Evolutionary conservation across 176 grass and related monocot species (phyloP), one percentile per base, ranked within the genome.

Genomic region (Elaeis guineensis): DNA sequence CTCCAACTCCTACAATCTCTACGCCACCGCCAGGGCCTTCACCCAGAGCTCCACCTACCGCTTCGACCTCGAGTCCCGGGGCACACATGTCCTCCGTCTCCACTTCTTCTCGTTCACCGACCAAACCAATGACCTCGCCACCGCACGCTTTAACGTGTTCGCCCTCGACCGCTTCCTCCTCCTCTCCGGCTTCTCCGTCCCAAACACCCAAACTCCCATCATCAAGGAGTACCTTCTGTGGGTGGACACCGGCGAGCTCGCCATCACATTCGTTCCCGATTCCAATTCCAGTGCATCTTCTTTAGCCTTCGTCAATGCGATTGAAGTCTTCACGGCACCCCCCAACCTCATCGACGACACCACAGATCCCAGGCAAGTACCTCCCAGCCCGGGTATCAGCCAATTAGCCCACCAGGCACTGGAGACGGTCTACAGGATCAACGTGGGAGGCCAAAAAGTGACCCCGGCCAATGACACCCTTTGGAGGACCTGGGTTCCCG

Each of bases 201-300:
- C 63, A 35, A 20, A 72, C 51, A 48, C 17, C 23, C 4, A 60
- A 9, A 14, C 25, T 22, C 78, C 63, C 15, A 58, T 61, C 21
- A 70, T 90, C 61, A 80, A 82, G 54, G 92, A 96, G 69, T 96
- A 82, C 72, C 85, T 90, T 62, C 26, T 96, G 28, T 75, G 75
- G 51, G 24, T 53, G 0, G 39, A 17, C 35, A 17, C 58, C 35
- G 2, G 9, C 19, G 25, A 30, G 15, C 19, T 87, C 18, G 19
- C 52, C 19, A 19, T 82, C 64, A 7, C 50, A 9, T 82, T 87
- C 61, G 11, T 25, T n/a, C 70, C 83, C 2, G 4, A 14, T 16
- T 39, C 59, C 2, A 1, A 16, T 18, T 30, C 54, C 12, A 2
- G 35, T 44, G 35, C 8, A 29, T 29, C 28, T 12, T 23, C 66